These are phyloP conservation scores for Ceratobasidium sp. DNA, from an alignment of 1,284 basidiomycete species.

Conservation along the genomic window DNA sequence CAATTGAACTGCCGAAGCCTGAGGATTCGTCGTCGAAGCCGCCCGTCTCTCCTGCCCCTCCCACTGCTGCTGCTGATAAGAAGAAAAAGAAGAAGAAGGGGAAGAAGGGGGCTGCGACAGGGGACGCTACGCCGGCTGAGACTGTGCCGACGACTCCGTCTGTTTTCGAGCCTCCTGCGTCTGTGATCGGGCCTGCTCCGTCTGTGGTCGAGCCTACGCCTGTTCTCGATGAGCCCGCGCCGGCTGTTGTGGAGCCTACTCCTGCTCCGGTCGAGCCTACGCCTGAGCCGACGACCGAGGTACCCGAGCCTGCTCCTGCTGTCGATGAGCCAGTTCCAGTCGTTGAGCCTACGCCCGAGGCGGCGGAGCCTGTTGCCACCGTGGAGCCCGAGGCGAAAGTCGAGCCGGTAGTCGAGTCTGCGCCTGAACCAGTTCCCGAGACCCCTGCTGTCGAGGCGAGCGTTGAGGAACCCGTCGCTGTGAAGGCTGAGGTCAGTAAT, in stretches of 20 bases:
- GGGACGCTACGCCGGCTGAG: slow-evolving; percentile 4
- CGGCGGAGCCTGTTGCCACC: background rate
- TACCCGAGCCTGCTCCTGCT: background rate
- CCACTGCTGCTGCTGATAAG: background rate
- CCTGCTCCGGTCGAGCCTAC: background rate
- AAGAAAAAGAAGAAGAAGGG: slow-evolving; percentile 12
- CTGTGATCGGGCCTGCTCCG: background rate
- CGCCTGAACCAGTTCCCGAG: background rate
- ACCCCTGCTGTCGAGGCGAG: background rate
- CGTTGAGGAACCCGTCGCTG: background rate
- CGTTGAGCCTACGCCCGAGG: background rate
- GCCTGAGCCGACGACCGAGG: background rate
- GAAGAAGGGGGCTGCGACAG: slow-evolving; percentile 12
- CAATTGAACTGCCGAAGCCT: slow-evolving; percentile 4
- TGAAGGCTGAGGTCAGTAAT: background rate
- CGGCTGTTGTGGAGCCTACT: background rate
- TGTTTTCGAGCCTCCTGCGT: background rate
- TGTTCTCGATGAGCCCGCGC: background rate
- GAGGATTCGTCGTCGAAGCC: slow-evolving; percentile 2
- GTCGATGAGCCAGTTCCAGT: background rate
- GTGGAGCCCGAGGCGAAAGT: background rate
- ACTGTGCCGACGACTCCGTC: background rate
- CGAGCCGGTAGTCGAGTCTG: background rate
- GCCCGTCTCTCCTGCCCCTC: slow-evolving; percentile 1
- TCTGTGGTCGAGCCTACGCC: background rate